Evolutionary conservation across 202 grass and related monocot species (phyloP).

Genomic region (Elaeis oleifera): DNA sequence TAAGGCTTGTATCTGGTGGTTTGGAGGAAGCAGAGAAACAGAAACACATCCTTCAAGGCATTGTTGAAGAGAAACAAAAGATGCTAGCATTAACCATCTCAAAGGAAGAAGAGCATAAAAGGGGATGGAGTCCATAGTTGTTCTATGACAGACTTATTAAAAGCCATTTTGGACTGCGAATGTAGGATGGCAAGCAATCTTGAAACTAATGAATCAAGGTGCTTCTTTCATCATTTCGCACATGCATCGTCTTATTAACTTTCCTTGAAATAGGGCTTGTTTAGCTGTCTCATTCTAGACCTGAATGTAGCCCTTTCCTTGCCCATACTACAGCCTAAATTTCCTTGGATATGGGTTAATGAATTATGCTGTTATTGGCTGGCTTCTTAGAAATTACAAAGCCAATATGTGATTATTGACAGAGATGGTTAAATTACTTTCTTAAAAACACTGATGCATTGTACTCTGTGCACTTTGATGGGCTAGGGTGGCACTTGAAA

Average conservation of each 20-base stretch:
- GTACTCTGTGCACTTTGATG: too few species aligned
- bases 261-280: too few species aligned
- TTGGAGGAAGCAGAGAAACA: constrained; percentile 10
- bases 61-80: constrained; percentile 16
- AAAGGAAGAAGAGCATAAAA: constrained; percentile 36
- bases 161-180: constrained; percentile 29
- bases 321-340: too few species aligned
- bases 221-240: constrained; percentile 19
- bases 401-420: too few species aligned
- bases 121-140: constrained; percentile 26
- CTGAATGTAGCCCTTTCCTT: not conserved
- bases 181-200: constrained; percentile 32
- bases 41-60: not conserved
- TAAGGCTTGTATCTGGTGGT: not conserved
- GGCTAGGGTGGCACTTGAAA: too few species aligned
- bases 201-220: constrained; percentile 51
- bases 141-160: constrained; percentile 34
- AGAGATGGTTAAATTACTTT: too few species aligned
- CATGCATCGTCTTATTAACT: not conserved
- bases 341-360: too few species aligned
- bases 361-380: too few species aligned
- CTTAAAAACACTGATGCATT: too few species aligned
- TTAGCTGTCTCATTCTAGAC: not conserved
- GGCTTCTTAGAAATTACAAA: too few species aligned
- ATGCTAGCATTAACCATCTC: constrained; percentile 22